Conservation (phyloP, 2,329 filamentous ascomycete genomes). For the Onygenales sp. region DNA sequence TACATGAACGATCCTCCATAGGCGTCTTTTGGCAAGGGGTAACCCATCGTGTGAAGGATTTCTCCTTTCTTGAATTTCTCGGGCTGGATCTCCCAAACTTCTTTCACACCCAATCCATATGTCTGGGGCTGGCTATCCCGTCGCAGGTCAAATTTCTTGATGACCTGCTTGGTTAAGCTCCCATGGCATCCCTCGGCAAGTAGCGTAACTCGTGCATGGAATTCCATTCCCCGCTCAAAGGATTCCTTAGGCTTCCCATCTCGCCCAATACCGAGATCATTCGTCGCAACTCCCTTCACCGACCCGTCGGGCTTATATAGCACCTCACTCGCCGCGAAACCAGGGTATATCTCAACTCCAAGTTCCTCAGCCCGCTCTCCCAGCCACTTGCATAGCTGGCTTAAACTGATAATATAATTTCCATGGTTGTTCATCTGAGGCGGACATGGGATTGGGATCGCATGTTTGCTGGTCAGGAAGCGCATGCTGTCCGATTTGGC, state of each 20-base stretch:
- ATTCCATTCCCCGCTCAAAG: slow-evolving; percentile 97
- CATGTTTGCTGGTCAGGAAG: slow-evolving; percentile 72
- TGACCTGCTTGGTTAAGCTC: slow-evolving; percentile 87
- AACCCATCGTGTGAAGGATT: slow-evolving; percentile 84
- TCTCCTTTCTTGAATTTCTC: slow-evolving; percentile 85
- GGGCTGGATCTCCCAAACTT: slow-evolving; percentile 92
- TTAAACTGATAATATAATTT: slow-evolving; percentile 94
- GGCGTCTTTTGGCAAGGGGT: slow-evolving; percentile 75
- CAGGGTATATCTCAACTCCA: slow-evolving; percentile 91
- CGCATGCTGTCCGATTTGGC: slow-evolving; percentile 82
- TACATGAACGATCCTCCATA: slow-evolving; percentile 99
- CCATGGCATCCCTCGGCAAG: slow-evolving; percentile 95
- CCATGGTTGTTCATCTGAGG: slow-evolving; percentile 98
- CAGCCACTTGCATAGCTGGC: slow-evolving; percentile 91
- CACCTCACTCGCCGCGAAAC: slow-evolving; percentile 89
- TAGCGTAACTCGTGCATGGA: slow-evolving; percentile 82
- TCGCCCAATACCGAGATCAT: slow-evolving; percentile 77
- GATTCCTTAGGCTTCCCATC: slow-evolving; percentile 77
- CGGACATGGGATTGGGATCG: slow-evolving; percentile 75
- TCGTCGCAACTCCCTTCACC: slow-evolving; percentile 89
- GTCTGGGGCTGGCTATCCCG: slow-evolving; percentile 88
- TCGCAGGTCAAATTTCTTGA: slow-evolving; percentile 86
- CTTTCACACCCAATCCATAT: slow-evolving; percentile 88
- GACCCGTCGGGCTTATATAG: slow-evolving; percentile 79
- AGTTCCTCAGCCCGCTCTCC: slow-evolving; percentile 93